Percentiles rank a stretch among this genome's conserved stretches.
phyloP scores from a whole-genome alignment of 495 filamentous ascomycete species.

The Cladorrhinum samala region DNA sequence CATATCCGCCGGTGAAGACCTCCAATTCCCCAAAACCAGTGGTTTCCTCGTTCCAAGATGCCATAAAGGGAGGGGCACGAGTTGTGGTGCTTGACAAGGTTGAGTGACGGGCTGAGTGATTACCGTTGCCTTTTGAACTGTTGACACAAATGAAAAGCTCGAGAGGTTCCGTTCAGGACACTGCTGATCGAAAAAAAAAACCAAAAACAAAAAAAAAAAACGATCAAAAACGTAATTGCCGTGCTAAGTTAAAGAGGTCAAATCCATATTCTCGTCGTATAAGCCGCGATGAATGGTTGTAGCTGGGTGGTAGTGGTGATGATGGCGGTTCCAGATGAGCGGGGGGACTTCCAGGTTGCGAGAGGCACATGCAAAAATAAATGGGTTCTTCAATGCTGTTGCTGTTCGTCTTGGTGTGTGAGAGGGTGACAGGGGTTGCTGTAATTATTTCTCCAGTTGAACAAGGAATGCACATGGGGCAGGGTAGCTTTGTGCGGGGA shows the following conservation, averaged over 20 bases:
- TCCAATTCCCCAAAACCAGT: background rate
- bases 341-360: no score
- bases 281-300: background rate
- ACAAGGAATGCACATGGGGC: background rate
- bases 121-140: no score
- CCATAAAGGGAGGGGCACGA: background rate
- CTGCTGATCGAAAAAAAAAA: no score
- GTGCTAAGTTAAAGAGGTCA: background rate
- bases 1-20: background rate
- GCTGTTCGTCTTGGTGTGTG: background rate
- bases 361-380: conserved; percentile 12
- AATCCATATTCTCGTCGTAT: background rate
- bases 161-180: no score
- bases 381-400: background rate
- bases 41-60: background rate
- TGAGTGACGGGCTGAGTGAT: no score
- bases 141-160: no score
- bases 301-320: background rate
- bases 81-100: no score
- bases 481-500: conserved; percentile 7
- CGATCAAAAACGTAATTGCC: background rate
- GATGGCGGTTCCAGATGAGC: background rate
- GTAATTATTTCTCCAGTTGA: conserved; percentile 5
- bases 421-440: conserved; percentile 1
- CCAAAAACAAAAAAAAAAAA: no score